phyloP scores from a whole-genome alignment of 306 rosid genomes.

The Sesbania bispinosa region DNA sequence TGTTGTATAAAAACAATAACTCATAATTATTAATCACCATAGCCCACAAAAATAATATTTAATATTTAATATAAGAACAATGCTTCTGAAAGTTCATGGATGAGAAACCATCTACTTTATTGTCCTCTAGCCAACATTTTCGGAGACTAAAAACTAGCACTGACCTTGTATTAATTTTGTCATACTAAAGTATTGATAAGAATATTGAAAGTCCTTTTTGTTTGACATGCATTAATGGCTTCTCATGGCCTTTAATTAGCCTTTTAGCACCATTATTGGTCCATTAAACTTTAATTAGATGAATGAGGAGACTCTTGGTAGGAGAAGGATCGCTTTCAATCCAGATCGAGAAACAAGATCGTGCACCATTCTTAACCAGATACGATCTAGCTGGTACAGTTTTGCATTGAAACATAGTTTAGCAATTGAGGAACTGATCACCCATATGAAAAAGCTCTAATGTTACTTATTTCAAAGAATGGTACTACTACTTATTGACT shows the following conservation, averaged over 20 bases:
- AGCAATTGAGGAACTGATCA: too few species aligned
- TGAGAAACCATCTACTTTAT: constrained; percentile 8
- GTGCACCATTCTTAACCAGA: not conserved
- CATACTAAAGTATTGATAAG: not conserved
- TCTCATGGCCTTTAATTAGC: not conserved
- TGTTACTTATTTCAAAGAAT: too few species aligned
- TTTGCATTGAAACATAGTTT: too few species aligned
- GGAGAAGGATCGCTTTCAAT: constrained; percentile 29
- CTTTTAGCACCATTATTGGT: constrained; percentile 11
- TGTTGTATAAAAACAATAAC: too few species aligned
- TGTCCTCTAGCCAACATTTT: constrained; percentile 4
- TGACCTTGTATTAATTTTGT: not conserved
- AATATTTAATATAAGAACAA: not conserved
- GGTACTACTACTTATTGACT: too few species aligned
- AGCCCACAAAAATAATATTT: constrained; percentile 34
- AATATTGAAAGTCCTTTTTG: constrained; percentile 13
- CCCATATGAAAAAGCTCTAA: too few species aligned
- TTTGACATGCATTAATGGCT: constrained; percentile 13
- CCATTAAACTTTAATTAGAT: not conserved
- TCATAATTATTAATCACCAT: too few species aligned
- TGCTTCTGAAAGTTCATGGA: not conserved
- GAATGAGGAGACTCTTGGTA: constrained; percentile 12
- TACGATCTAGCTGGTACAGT: too few species aligned
- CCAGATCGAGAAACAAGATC: constrained; percentile 8
- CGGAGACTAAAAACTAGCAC: not conserved